Base-by-base conservation (phyloP, 2,329 filamentous ascomycete species). In the Leptographium flavum region DNA sequence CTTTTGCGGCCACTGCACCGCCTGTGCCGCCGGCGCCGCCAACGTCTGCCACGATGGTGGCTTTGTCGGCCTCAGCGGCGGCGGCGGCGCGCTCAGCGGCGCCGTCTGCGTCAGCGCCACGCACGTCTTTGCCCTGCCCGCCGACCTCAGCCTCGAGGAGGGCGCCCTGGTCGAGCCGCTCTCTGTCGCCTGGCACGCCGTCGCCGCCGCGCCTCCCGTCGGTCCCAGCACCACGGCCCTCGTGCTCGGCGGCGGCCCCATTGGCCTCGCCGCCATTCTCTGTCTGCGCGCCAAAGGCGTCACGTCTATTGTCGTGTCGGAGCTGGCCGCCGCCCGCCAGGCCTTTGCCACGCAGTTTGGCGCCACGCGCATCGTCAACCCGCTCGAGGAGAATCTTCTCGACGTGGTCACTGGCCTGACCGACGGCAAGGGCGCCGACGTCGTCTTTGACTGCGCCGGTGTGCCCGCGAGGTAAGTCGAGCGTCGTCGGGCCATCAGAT, bases 111-210 rank as follows among this genome's bases (percentile, higher is more conserved):
- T 45, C 5, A 14, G 13, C 21, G 43, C 43, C 15, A 45, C 28
- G 2, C 43, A 45, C 30, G 43, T 45, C 15, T 45, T 45, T 15
- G 37, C 43, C 37, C 63, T 79, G 5, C 74, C 74, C 0, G 54
- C 60, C 3, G 53, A 52, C 9, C 58, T 79, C 2, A 61, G 66
- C 2, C 64, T 71, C 39, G 69, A 73, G 39, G 61, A 67, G 9
- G 76, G 73, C 36, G 75, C 74, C n/a, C 58, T 80, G 0, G 62
- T 70, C 28, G 76, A 80, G 56, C 76, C 75, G 6, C 64, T 80
- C 13, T 67, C 69, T 7, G 76, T 79, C 5, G 74, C 74, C 5
- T 65, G 77, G 57, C 76, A 80, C 54, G 43, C 43, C 40, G 78
- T 76, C 0, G 62, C 81, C 11, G 73, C 73, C 13, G 60, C 61